A percentile compares a stretch with the other conserved stretches of the same genome.
Conservation (phyloP, 805 yeast species). For the Starmerella floricola region DNA sequence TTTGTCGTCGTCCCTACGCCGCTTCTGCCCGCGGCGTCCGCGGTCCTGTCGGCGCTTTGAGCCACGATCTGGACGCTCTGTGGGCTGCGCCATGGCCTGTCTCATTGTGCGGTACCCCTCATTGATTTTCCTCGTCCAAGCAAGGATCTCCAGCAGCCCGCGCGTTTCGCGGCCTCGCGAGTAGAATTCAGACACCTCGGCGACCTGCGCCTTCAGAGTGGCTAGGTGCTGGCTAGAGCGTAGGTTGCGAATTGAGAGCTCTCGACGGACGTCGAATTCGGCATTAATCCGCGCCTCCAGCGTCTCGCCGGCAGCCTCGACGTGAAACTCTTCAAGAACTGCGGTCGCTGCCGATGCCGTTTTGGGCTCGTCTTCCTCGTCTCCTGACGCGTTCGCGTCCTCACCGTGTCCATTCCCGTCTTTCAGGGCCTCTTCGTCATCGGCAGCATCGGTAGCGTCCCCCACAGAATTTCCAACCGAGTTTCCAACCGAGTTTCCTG, state of each 20-base stretch:
- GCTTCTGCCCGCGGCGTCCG: not conserved
- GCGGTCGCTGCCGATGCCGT: not conserved
- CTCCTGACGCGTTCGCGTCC: not conserved
- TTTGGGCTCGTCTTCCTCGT: not conserved
- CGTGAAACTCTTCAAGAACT: not conserved
- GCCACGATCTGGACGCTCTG: not conserved
- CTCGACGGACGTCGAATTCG: conserved; percentile 3
- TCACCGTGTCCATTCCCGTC: not conserved
- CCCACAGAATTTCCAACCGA: too few species aligned
- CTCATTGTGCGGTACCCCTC: not conserved
- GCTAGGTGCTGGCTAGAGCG: not conserved
- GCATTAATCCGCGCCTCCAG: conserved; percentile 1
- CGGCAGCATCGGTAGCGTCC: not conserved
- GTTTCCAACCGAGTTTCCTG: too few species aligned
- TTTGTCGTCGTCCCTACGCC: not conserved
- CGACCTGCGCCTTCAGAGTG: not conserved
- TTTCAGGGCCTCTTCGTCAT: not conserved
- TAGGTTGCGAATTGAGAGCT: not conserved
- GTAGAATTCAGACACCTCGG: not conserved
- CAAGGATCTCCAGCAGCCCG: not conserved
- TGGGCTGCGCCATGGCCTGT: not conserved
- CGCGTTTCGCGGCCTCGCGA: not conserved
- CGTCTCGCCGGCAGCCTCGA: conserved; percentile 1
- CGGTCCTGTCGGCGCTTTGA: not conserved
- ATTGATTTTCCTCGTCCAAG: not conserved